Conservation (phyloP, 2,329 filamentous ascomycete genomes). For the Fusarium lyarnte region DNA sequence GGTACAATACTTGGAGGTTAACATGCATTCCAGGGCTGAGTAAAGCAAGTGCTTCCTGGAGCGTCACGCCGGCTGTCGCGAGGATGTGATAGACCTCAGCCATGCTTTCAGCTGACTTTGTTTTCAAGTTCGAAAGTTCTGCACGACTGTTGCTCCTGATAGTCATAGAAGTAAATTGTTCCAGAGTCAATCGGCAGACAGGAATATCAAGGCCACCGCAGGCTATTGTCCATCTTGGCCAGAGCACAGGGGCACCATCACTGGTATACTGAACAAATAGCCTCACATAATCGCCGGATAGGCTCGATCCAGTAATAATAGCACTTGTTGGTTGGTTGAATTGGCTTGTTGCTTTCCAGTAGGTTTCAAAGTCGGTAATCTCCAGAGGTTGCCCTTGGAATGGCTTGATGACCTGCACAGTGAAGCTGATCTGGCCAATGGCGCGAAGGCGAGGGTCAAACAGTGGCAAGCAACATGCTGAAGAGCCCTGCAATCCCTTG, state of each 20-base stretch:
- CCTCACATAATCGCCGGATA: conserved; percentile 94
- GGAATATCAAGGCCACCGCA: conserved; percentile 83
- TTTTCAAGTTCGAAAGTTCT: conserved; percentile 55
- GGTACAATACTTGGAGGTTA: conserved; percentile 92
- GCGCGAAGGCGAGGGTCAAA: conserved; percentile 92
- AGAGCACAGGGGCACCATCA: conserved; percentile 87
- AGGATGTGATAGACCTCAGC: conserved; percentile 77
- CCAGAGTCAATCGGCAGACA: conserved; percentile 79
- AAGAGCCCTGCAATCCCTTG: conserved; percentile 76
- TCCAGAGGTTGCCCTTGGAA: conserved; percentile 92
- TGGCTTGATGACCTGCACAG: conserved; percentile 95
- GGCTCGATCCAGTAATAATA: conserved; percentile 91
- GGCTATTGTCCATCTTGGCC: conserved; percentile 83
- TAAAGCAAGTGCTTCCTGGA: conserved; percentile 78
- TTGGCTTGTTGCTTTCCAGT: conserved; percentile 98
- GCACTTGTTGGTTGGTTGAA: conserved; percentile 82
- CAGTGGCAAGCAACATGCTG: conserved; percentile 84
- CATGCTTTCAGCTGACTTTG: conserved; percentile 63
- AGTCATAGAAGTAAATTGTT: conserved; percentile 72
- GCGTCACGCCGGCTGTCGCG: conserved; percentile 78
- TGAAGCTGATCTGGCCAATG: conserved; percentile 94
- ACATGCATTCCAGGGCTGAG: conserved; percentile 85
- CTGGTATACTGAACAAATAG: conserved; percentile 92
- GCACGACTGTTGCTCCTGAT: conserved; percentile 53
- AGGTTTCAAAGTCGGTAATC: conserved; percentile 97